A percentile compares a stretch with the other conserved stretches of the same genome.
Conservation (phyloP, 208 protist species). For the Trypanosoma conorhini region DNA sequence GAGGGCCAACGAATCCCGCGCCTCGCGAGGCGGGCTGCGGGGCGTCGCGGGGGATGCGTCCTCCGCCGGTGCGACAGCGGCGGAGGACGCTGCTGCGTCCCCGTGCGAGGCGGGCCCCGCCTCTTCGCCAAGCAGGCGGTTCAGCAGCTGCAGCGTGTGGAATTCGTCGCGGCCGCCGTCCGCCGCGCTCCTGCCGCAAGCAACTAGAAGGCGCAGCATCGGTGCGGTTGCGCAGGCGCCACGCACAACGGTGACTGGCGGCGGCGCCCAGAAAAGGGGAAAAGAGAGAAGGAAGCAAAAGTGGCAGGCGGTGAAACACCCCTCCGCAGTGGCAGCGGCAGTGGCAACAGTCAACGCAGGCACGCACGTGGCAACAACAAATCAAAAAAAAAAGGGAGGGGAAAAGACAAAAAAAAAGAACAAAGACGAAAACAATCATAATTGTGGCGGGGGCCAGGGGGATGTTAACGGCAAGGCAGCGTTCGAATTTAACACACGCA, state of each 20-base stretch:
- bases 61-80: not conserved
- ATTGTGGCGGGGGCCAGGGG: not conserved
- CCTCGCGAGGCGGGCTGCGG: no score
- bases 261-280: not conserved
- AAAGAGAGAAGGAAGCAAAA: not conserved
- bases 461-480: not conserved
- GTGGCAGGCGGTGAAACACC: not conserved
- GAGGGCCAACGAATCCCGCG: not conserved
- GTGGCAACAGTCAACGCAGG: not conserved
- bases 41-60: no score
- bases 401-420: not conserved
- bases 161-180: constrained; percentile 13
- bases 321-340: not conserved
- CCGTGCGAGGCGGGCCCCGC: not conserved
- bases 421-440: constrained; percentile 6
- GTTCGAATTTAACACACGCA: not conserved
- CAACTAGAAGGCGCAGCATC: constrained; percentile 17
- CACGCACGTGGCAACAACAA: not conserved
- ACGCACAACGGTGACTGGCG: not conserved
- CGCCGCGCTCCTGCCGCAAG: constrained; percentile 6
- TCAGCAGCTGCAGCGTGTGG: constrained; percentile 27
- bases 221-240: no score
- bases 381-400: not conserved
- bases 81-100: not conserved
- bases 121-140: constrained; percentile 13